Conservation (phyloP, 768 basidiomycete species). For the Amanita brunnescens region DNA sequence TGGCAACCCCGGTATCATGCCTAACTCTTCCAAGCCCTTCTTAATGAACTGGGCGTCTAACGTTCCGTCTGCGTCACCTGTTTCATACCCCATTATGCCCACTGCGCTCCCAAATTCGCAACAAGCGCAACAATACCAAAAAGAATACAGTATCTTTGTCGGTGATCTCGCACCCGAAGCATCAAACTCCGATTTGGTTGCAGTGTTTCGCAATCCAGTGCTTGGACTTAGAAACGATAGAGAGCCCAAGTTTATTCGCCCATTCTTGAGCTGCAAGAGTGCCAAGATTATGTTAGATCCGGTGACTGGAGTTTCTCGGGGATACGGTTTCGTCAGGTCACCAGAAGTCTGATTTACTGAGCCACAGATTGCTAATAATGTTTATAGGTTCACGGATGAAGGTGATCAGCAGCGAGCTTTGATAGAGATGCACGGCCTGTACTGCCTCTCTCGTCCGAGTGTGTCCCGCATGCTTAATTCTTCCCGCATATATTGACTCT, state of each 20-base stretch:
- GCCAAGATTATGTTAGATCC: conserved; percentile 95
- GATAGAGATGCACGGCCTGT: conserved; percentile 87
- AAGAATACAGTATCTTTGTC: conserved; percentile 92
- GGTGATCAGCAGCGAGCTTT: conserved; percentile 83
- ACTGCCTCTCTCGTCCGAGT: conserved; percentile 86
- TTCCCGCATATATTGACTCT: conserved; percentile 24
- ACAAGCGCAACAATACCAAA: conserved; percentile 52
- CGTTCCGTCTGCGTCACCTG: conserved; percentile 22
- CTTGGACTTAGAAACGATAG: conserved; percentile 78
- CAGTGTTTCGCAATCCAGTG: conserved; percentile 85
- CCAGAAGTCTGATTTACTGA: conserved; percentile 14
- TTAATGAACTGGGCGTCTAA: conserved; percentile 68
- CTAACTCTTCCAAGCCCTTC: conserved; percentile 78
- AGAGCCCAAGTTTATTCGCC: conserved; percentile 81
- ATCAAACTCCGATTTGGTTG: conserved; percentile 92
- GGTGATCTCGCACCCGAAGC: conserved; percentile 91
- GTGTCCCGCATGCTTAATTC: conserved; percentile 21
- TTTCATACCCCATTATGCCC: conserved; percentile 22
- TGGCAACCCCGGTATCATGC: conserved; percentile 56
- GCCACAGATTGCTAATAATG: conserved; percentile 11
- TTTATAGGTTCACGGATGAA: conserved; percentile 73
- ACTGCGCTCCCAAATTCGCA: conserved; percentile 13
- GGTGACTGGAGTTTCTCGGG: conserved; percentile 78
- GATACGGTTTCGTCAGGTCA: conserved; percentile 89
- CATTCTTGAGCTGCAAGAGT: conserved; percentile 88